These are phyloP conservation scores for Rhododendron simsii DNA, from an alignment of 148 eudicot genomes.

Conservation along the genomic window DNA sequence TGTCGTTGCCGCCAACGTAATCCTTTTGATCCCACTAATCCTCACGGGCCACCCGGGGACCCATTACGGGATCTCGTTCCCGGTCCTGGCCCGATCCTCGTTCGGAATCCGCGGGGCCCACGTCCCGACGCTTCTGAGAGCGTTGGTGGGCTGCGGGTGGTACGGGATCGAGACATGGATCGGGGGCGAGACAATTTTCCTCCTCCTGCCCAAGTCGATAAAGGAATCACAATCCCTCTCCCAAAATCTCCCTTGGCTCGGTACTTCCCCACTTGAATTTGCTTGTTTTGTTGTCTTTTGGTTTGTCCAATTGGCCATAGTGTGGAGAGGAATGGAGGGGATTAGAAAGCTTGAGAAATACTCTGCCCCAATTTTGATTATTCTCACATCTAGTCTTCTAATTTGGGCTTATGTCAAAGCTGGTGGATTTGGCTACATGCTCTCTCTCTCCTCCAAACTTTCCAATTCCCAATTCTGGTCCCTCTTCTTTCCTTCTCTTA, in stretches of 20 bases:
- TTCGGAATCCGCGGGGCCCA: constrained; percentile 90
- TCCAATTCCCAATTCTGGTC: constrained; percentile 65
- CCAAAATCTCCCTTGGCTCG: constrained; percentile 55
- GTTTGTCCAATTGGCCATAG: constrained; percentile 65
- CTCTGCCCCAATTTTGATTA: constrained; percentile 75
- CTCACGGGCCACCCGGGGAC: constrained; percentile 88
- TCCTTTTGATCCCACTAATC: constrained; percentile 57
- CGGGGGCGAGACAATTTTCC: constrained; percentile 84
- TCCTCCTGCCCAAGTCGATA: constrained; percentile 51
- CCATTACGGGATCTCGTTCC: constrained; percentile 77
- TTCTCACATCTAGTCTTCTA: constrained; percentile 55
- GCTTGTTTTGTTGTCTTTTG: constrained; percentile 71
- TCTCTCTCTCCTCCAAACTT: constrained; percentile 58
- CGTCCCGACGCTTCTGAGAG: constrained; percentile 69
- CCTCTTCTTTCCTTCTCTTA: constrained; percentile 81
- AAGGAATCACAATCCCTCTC: constrained; percentile 38
- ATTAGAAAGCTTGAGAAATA: constrained; percentile 75
- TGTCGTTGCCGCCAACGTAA: constrained; percentile 68
- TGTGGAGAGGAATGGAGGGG: constrained; percentile 89
- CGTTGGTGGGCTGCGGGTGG: constrained; percentile 96
- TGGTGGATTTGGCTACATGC: constrained; percentile 78
- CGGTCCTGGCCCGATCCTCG: constrained; percentile 80
- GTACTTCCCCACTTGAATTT: constrained; percentile 82
- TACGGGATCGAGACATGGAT: constrained; percentile 97
- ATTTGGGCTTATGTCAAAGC: constrained; percentile 84